Evolutionary conservation across 768 basidiomycete species (phyloP).

Genomic region (Cyclocybe cylindracea): DNA sequence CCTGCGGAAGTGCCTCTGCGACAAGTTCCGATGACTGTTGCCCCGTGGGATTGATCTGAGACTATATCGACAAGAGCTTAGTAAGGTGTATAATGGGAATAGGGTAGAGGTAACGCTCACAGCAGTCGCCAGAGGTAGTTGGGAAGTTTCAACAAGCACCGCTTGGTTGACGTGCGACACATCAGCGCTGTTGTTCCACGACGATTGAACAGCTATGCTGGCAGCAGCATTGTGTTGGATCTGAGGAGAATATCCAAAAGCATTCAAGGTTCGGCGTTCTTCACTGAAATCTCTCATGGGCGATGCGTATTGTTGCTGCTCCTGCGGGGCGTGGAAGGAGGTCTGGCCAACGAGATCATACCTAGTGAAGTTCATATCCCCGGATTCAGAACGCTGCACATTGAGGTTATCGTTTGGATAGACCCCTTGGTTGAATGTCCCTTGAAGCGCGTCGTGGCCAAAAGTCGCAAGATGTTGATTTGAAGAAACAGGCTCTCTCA

Average conservation of each 20-base stretch:
- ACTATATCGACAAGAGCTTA: too few species aligned
- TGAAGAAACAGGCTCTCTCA: slow-evolving; percentile 1
- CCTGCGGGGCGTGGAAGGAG: slow-evolving; percentile 12
- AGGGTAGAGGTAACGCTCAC: too few species aligned
- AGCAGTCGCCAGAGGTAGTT: too few species aligned
- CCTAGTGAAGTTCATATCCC: slow-evolving; percentile 6
- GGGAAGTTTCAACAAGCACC: too few species aligned
- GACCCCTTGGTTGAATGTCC: slow-evolving; percentile 7
- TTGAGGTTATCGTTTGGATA: slow-evolving; percentile 11
- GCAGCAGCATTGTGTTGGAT: too few species aligned
- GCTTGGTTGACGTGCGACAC: too few species aligned
- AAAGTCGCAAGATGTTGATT: slow-evolving; percentile 3
- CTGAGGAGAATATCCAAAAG: neutral
- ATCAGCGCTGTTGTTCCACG: too few species aligned
- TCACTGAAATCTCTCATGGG: slow-evolving; percentile 11
- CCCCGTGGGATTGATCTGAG: too few species aligned
- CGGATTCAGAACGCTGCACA: slow-evolving; percentile 2
- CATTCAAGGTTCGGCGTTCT: slow-evolving; percentile 4
- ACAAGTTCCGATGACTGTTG: neutral
- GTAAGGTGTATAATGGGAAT: too few species aligned
- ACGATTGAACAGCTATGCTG: too few species aligned
- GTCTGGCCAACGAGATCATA: slow-evolving; percentile 11
- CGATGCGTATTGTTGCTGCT: slow-evolving; percentile 14
- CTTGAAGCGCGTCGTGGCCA: slow-evolving; percentile 8
- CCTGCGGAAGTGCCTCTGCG: neutral